Evolutionary conservation across 495 filamentous ascomycete species (phyloP).

Genomic region (Aspergillus ellipticus): DNA sequence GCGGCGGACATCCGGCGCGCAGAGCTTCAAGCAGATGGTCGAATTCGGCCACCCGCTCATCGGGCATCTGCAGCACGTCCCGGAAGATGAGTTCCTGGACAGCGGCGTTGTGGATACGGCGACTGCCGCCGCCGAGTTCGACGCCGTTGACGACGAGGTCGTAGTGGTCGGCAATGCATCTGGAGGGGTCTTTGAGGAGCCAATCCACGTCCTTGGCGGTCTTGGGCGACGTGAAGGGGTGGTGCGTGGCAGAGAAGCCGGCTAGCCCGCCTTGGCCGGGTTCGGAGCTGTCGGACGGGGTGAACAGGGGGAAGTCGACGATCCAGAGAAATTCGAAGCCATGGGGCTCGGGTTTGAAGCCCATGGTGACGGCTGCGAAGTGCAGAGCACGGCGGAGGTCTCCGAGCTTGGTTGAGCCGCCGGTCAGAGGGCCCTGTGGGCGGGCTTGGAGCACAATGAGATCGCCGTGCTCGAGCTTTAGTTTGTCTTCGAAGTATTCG

Average conservation of each 20-base stretch:
- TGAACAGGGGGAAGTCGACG: slow-evolving; percentile 86
- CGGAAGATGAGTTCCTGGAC: slow-evolving; percentile 84
- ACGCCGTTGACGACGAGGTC: slow-evolving; percentile 95
- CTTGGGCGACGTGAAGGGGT: slow-evolving; percentile 91
- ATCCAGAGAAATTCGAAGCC: slow-evolving; percentile 78
- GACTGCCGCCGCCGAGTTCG: slow-evolving; percentile 88
- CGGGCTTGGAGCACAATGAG: slow-evolving; percentile 79
- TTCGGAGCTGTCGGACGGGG: slow-evolving; percentile 60
- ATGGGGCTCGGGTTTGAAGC: slow-evolving; percentile 50
- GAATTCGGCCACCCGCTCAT: slow-evolving; percentile 68
- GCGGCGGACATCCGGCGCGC: slow-evolving; percentile 87
- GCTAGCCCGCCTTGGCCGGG: slow-evolving; percentile 79
- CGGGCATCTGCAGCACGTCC: slow-evolving; percentile 67
- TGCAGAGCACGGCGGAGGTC: slow-evolving; percentile 69
- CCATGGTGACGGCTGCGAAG: slow-evolving; percentile 56
- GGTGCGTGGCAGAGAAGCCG: slow-evolving; percentile 84
- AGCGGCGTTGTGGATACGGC: slow-evolving; percentile 82
- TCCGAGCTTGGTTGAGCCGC: slow-evolving; percentile 75
- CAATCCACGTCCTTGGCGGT: slow-evolving; percentile 68
- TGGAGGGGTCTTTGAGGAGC: slow-evolving; percentile 65
- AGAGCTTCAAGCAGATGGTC: slow-evolving; percentile 79
- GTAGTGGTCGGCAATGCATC: slow-evolving; percentile 78
- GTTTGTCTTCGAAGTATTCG: slow-evolving; percentile 50
- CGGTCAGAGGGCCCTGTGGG: slow-evolving; percentile 51
- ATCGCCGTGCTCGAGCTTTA: slow-evolving; percentile 63